phyloP scores from a whole-genome alignment of 768 basidiomycete genomes.

The Tylopilus rubrobrunneus region DNA sequence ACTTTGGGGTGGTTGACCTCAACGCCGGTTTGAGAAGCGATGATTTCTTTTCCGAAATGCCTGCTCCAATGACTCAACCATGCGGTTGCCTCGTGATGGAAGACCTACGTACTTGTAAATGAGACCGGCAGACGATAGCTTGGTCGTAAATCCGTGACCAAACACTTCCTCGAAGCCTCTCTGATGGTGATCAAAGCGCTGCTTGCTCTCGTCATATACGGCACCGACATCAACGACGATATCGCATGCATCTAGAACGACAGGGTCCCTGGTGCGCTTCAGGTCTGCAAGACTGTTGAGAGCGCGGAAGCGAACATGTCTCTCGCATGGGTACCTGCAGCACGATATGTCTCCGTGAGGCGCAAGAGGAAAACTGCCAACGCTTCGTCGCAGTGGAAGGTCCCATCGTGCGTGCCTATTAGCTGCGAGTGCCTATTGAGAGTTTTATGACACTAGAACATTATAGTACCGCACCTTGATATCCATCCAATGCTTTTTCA shows the following conservation, averaged over 20 bases:
- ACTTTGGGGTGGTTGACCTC: conserved; percentile 59
- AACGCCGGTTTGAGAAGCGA: conserved; percentile 56
- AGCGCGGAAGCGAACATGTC: neutral
- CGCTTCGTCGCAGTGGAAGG: conserved; percentile 97
- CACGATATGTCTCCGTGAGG: conserved; percentile 68
- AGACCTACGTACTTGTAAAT: conserved; percentile 79
- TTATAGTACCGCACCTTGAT: conserved; percentile 31
- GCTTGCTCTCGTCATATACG: conserved; percentile 73
- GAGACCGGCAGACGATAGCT: conserved; percentile 88
- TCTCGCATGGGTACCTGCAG: conserved; percentile 53
- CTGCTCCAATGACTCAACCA: conserved; percentile 34
- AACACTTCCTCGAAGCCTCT: conserved; percentile 89
- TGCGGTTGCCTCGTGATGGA: neutral
- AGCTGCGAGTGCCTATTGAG: conserved; percentile 38
- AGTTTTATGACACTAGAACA: neutral
- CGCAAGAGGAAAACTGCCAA: conserved; percentile 88
- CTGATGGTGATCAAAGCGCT: conserved; percentile 95
- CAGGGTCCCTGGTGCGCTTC: conserved; percentile 71
- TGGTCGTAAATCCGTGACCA: conserved; percentile 82
- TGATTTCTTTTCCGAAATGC: conserved; percentile 87
- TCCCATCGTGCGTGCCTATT: conserved; percentile 94
- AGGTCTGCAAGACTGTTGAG: conserved; percentile 40
- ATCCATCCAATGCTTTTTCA: conserved; percentile 44
- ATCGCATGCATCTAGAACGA: conserved; percentile 71
- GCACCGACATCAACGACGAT: conserved; percentile 98